phyloP scores from a whole-genome alignment of 2,329 filamentous ascomycete species.

The Trichoderma semiorbis region DNA sequence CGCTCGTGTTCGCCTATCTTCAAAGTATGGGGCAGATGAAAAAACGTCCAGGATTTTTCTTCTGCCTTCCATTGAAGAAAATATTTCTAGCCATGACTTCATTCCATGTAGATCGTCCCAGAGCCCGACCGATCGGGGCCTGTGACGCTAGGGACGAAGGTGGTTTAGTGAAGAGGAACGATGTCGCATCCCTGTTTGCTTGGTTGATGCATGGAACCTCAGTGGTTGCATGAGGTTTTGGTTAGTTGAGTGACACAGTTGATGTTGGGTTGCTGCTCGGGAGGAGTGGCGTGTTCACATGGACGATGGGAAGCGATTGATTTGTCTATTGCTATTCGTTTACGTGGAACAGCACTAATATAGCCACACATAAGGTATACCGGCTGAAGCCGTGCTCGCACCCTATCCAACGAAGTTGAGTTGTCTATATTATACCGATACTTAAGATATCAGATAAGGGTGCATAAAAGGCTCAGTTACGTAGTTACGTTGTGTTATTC shows the following conservation, averaged over 20 bases:
- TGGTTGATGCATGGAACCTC: background rate
- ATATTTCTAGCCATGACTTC: background rate
- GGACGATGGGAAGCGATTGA: background rate
- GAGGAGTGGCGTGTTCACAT: background rate
- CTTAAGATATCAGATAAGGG: background rate
- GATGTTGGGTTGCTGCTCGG: background rate
- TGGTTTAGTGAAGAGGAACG: background rate
- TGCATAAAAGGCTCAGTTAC: background rate
- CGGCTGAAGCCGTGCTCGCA: background rate
- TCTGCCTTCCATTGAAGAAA: background rate
- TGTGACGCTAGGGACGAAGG: background rate
- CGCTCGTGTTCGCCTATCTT: background rate
- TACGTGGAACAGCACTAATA: background rate
- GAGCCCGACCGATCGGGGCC: slow-evolving; percentile 10
- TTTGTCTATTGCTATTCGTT: background rate
- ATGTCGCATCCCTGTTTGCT: background rate
- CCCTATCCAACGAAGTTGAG: background rate
- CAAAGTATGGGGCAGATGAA: background rate
- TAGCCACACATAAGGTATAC: background rate
- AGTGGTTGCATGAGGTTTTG: background rate
- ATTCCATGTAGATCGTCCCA: background rate
- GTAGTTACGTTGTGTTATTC: background rate
- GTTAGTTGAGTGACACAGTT: too few species aligned
- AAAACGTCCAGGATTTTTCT: background rate
- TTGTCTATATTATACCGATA: background rate